Conservation (phyloP, 1,284 basidiomycete species). For the Ustilago shanxiensis region DNA sequence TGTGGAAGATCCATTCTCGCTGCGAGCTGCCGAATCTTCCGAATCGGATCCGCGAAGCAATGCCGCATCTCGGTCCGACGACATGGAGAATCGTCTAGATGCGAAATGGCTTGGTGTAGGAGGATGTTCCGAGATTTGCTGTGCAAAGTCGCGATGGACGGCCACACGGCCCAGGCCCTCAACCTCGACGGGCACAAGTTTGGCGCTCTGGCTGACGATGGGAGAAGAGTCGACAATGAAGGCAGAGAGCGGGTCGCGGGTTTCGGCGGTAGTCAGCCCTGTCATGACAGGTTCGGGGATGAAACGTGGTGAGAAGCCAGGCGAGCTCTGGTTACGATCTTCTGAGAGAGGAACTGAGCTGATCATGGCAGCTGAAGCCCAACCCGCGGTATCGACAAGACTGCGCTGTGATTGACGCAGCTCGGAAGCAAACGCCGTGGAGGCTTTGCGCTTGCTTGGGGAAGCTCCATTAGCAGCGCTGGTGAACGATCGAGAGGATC, state of each 20-base stretch:
- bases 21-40: constrained; percentile 47
- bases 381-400: constrained; percentile 51
- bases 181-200: constrained; percentile 52
- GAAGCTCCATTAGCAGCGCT: constrained; percentile 14
- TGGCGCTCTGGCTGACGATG: constrained; percentile 24
- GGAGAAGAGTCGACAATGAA: constrained; percentile 31
- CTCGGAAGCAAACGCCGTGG: constrained; percentile 48
- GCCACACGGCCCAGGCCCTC: constrained; percentile 49
- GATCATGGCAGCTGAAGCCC: constrained; percentile 54
- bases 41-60: constrained; percentile 45
- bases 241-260: constrained; percentile 38
- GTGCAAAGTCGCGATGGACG: constrained; percentile 45
- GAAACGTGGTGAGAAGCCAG: constrained; percentile 41
- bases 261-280: constrained; percentile 19
- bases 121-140: constrained; percentile 47
- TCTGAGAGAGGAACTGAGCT: constrained; percentile 41
- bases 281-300: constrained; percentile 30
- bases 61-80: constrained; percentile 33
- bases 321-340: constrained; percentile 33
- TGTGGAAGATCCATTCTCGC: constrained; percentile 45
- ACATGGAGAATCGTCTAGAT: constrained; percentile 23
- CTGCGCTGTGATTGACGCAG: constrained; percentile 42
- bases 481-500: constrained; percentile 6
- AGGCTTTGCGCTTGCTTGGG: constrained; percentile 48
- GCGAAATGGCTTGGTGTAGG: constrained; percentile 16